phyloP scores from a whole-genome alignment of 441 rosid genomes.

The Rhodomyrtus psidioides region DNA sequence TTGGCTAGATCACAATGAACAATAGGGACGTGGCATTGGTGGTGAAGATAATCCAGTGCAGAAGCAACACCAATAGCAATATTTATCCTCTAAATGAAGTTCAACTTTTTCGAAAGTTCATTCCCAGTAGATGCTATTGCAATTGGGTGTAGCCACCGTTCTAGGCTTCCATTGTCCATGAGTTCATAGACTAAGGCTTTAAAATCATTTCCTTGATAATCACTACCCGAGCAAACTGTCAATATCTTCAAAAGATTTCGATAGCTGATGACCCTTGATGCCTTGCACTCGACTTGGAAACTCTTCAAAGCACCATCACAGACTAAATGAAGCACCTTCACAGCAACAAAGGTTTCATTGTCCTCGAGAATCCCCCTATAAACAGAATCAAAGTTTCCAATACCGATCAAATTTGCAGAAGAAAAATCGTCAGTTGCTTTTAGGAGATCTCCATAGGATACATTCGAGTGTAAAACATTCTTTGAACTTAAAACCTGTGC shows the following conservation, averaged over 20 bases:
- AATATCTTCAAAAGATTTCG: background rate
- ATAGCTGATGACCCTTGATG: background rate
- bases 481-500: background rate
- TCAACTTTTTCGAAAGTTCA: background rate
- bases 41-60: background rate
- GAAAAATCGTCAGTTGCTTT: background rate
- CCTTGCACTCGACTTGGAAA: background rate
- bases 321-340: background rate
- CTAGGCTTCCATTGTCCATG: background rate
- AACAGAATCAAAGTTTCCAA: background rate
- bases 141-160: background rate
- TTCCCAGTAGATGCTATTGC: background rate
- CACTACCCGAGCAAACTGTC: background rate
- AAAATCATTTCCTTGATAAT: background rate
- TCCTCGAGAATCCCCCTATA: background rate
- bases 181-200: background rate
- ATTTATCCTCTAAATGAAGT: background rate
- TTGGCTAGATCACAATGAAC: background rate
- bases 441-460: background rate
- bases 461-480: background rate
- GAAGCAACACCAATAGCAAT: background rate
- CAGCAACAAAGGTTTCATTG: background rate
- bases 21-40: background rate
- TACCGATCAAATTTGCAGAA: background rate
- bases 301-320: background rate